phyloP scores from a whole-genome alignment of 352 stramenopile species.

The Phytophthora hybrid region DNA sequence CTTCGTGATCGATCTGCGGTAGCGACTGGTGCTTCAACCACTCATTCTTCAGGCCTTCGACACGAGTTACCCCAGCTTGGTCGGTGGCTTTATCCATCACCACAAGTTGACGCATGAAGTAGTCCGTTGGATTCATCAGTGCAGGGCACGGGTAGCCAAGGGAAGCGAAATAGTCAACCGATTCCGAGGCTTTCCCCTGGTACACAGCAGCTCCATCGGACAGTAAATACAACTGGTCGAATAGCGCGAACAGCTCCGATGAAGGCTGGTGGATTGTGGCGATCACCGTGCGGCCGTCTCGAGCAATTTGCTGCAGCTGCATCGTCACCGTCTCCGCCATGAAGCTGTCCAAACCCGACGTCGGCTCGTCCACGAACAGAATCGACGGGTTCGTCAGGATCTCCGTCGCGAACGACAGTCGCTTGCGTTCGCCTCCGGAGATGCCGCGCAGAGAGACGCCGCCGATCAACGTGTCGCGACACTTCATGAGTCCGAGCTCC shows the following conservation, averaged over 20 bases:
- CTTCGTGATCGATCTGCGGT: constrained; percentile 12
- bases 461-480: constrained; percentile 58
- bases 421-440: constrained; percentile 79
- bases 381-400: constrained; percentile 70
- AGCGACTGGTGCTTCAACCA: constrained; percentile 32
- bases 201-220: constrained; percentile 42
- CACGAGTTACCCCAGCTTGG: constrained; percentile 23
- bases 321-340: constrained; percentile 54
- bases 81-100: constrained; percentile 44
- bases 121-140: constrained; percentile 51
- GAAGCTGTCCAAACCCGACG: constrained; percentile 56
- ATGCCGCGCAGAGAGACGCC: constrained; percentile 52
- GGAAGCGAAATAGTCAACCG: constrained; percentile 42
- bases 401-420: constrained; percentile 79
- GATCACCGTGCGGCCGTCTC: constrained; percentile 84
- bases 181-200: constrained; percentile 43
- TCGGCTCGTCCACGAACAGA: constrained; percentile 83
- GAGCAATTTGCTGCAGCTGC: constrained; percentile 68
- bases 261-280: constrained; percentile 87
- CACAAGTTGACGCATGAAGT: constrained; percentile 54
- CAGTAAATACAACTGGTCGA: constrained; percentile 49
- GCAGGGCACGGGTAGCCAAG: constrained; percentile 39
- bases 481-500: constrained; percentile 53
- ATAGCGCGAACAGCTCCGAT: constrained; percentile 51
- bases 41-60: constrained; percentile 32